Evolutionary conservation across 345 rosid species (phyloP).

Genomic region (Brassica rapa): DNA sequence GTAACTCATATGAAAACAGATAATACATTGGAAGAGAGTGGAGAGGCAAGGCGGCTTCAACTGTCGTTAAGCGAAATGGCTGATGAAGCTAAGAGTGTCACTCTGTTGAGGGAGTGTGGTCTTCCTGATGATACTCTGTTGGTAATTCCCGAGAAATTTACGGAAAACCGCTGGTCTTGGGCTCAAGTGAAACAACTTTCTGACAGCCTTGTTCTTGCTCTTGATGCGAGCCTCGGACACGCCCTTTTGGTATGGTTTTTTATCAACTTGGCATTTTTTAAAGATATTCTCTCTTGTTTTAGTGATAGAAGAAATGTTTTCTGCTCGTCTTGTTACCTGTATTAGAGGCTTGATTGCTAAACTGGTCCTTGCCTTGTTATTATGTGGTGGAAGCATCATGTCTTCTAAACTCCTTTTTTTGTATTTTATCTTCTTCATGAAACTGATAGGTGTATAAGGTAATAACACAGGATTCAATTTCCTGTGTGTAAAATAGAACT

Average conservation of each 20-base stretch:
- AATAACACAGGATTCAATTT: neutral
- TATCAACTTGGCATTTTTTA: slow-evolving; percentile 3
- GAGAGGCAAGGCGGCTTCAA: slow-evolving; percentile 89
- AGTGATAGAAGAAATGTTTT: slow-evolving; percentile 14
- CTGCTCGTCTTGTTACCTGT: slow-evolving; percentile 16
- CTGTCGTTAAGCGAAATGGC: slow-evolving; percentile 92
- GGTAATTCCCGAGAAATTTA: slow-evolving; percentile 56
- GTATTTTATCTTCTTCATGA: neutral
- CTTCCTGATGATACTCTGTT: slow-evolving; percentile 70
- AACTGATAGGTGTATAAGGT: slow-evolving; percentile 5
- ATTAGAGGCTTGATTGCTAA: slow-evolving; percentile 16
- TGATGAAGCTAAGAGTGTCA: slow-evolving; percentile 69
- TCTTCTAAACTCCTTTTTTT: neutral
- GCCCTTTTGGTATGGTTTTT: slow-evolving; percentile 80
- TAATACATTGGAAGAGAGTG: slow-evolving; percentile 93
- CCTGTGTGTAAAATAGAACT: neutral
- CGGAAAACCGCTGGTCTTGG: slow-evolving; percentile 92
- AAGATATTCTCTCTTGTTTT: neutral
- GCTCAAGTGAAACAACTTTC: slow-evolving; percentile 77
- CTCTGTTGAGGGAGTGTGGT: slow-evolving; percentile 73
- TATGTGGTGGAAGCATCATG: neutral
- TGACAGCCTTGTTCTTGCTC: slow-evolving; percentile 78
- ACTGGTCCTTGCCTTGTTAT: slow-evolving; percentile 13
- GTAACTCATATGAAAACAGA: slow-evolving; percentile 94
- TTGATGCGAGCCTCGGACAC: slow-evolving; percentile 96